Evolutionary conservation across 768 basidiomycete species (phyloP), one percentile per base, ranked within the genome.

Genomic region (Tylopilus cervinicoccineus): DNA sequence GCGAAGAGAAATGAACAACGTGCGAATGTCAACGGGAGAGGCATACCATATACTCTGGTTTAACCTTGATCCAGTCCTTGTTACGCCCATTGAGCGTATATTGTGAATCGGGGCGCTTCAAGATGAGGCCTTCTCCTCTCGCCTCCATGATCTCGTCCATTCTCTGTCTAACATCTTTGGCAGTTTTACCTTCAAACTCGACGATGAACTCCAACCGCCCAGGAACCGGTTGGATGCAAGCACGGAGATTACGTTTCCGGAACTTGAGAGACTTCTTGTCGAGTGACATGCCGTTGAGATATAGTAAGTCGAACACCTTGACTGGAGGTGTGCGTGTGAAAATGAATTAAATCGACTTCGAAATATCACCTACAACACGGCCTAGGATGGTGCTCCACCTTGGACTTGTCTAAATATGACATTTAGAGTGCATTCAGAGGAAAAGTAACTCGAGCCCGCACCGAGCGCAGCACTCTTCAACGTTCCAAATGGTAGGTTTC

Each of bases 241-340:
- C 71, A 6, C 74, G 74, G 57, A 96, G 69, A 56, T 93, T 87
- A 44, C 80, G 78, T 66, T 93, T 94, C 28, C 96, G 83, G 58
- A 85, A 83, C 31, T 76, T 73, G 20, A 88, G 76, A 0, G 87
- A 80, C 56, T 77, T 82, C 45, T 84, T 76, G 39, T 93, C 75
- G 3, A 95, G 76, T 4, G 85, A 84, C 62, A 77, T 76, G n/a
- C 85, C 86, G 55, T 94, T 93, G 49, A 96, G 75, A 61, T 88
- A 93, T 1, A 99, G 72, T 19, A 98, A 73, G 66, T 99, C 96
- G 61, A 99, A 98, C 10, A 98, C 80, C 68, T 96, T 98, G 79
- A 96, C 94, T 97, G 52, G n/a, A 31, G 45, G n/a, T 26, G 14
- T 14, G 23, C 5, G 12, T 40, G 37, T 22, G 34, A 43, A 11